Conservation (phyloP, 208 protist species). For the Strigomonas oncopelti region DNA sequence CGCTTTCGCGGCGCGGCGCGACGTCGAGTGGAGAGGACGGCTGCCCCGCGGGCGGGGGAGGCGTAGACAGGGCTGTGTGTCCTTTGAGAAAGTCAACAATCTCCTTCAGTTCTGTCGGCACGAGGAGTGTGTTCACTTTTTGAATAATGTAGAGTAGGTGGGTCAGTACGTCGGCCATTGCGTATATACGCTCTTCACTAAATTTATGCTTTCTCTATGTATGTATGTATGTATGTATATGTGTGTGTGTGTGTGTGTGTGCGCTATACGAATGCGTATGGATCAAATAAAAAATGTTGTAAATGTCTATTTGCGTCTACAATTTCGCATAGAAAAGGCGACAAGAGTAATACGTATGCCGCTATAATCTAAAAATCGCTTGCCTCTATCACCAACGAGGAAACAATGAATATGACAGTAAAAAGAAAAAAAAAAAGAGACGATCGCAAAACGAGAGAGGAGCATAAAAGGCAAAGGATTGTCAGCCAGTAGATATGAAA, state of each 20-base stretch:
- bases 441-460: background rate
- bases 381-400: background rate
- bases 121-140: conserved; percentile 48
- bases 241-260: background rate
- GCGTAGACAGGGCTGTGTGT: background rate
- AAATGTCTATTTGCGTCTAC: background rate
- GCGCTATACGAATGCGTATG: too few species aligned
- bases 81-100: conserved; percentile 50
- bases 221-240: background rate
- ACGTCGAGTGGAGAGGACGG: too few species aligned
- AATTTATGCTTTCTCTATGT: background rate
- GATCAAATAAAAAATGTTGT: too few species aligned
- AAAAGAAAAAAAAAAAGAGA: background rate
- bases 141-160: conserved; percentile 43
- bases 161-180: conserved; percentile 57
- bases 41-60: too few species aligned
- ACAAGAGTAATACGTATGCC: background rate
- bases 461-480: background rate
- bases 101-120: conserved; percentile 50
- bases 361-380: background rate
- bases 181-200: too few species aligned
- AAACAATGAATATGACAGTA: background rate
- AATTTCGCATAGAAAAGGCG: too few species aligned
- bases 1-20: too few species aligned
- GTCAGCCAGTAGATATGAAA: background rate